Percentiles rank a stretch among this genome's conserved stretches.
phyloP scores from a whole-genome alignment of 208 protist species.

The Trichomonas tenax region DNA sequence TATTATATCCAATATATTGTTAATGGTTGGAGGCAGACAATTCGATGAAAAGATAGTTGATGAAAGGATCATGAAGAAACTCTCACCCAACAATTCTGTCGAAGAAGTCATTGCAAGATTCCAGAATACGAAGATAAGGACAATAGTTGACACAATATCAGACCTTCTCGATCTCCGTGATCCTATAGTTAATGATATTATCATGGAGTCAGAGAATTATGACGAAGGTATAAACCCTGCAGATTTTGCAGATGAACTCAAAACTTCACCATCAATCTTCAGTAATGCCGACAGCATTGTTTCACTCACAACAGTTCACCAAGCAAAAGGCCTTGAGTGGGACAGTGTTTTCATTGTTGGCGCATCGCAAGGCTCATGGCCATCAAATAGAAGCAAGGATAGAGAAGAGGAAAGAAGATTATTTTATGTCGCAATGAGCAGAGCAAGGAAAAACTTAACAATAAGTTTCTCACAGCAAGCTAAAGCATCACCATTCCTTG shows the following conservation, averaged over 20 bases:
- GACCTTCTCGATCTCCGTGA: background rate
- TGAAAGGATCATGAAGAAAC: background rate
- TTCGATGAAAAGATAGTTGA: background rate
- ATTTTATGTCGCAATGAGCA: constrained; percentile 11
- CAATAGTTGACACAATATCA: background rate
- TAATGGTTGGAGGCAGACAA: background rate
- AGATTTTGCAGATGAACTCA: background rate
- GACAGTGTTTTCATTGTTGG: constrained; percentile 5
- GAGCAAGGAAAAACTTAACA: background rate
- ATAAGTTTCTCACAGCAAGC: background rate
- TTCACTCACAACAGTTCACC: background rate
- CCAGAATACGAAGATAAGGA: background rate
- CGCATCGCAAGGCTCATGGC: background rate
- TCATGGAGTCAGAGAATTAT: background rate
- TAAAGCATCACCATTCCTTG: background rate
- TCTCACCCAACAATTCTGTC: background rate
- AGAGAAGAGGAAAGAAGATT: background rate
- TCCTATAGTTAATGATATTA: background rate
- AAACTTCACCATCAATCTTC: background rate
- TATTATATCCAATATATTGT: background rate
- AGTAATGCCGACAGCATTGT: background rate
- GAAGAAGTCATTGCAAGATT: background rate
- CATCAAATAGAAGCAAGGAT: background rate
- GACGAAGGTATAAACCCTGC: background rate
- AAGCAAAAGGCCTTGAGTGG: constrained; percentile 13